phyloP scores from a whole-genome alignment of 768 basidiomycete genomes.

The Russula earlei region DNA sequence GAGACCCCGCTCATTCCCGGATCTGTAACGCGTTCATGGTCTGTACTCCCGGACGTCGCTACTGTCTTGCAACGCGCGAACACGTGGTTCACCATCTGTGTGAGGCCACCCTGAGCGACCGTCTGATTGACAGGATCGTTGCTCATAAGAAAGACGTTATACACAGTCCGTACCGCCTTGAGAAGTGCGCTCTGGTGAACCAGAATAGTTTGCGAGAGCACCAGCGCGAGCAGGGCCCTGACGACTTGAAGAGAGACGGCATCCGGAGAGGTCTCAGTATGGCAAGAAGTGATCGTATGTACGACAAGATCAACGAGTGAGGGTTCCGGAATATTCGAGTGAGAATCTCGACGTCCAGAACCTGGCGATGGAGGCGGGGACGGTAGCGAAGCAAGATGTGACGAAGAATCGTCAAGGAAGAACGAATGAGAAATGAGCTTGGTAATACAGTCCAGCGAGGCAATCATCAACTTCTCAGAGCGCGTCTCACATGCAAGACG shows the following conservation, averaged over 20 bases:
- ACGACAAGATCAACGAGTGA: conserved; percentile 89
- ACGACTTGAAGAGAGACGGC: conserved; percentile 93
- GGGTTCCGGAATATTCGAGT: conserved; percentile 40
- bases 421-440: conserved; percentile 97
- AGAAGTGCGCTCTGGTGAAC: conserved; percentile 95
- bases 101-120: conserved; percentile 95
- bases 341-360: conserved; percentile 34
- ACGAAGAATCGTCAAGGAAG: conserved; percentile 62
- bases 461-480: conserved; percentile 89
- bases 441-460: conserved; percentile 93
- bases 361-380: conserved; percentile 75
- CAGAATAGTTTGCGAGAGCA: conserved; percentile 76
- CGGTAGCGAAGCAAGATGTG: conserved; percentile 34
- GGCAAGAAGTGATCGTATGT: conserved; percentile 88
- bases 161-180: conserved; percentile 95
- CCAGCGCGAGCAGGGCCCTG: conserved; percentile 83
- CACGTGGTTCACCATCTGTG: conserved; percentile 97
- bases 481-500: conserved; percentile 93
- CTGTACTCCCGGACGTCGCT: conserved; percentile 14
- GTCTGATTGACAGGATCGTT: conserved; percentile 89
- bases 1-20: conserved; percentile 13
- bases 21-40: neutral
- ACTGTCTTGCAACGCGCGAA: conserved; percentile 66
- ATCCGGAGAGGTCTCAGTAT: conserved; percentile 81
- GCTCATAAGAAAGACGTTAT: conserved; percentile 93